Conservation (phyloP, 2,329 filamentous ascomycete species). For the Cercospora zeae-maydis region DNA sequence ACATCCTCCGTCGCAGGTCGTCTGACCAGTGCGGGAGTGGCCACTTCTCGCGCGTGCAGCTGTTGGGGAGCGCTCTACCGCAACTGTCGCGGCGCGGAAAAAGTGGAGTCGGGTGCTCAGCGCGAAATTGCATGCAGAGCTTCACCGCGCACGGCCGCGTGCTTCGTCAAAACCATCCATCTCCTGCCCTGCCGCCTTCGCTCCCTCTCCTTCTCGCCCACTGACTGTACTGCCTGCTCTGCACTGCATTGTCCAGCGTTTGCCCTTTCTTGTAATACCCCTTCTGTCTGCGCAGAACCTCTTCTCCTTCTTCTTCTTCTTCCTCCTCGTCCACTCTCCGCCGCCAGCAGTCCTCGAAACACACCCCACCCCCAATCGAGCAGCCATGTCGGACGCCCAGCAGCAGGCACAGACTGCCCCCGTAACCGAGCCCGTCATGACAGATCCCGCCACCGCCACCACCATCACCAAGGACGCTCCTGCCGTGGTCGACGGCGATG, state of each 20-base stretch:
- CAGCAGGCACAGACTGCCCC: slow-evolving; percentile 17
- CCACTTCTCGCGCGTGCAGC: neutral
- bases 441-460: slow-evolving; percentile 36
- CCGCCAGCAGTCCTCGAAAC: neutral
- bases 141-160: neutral
- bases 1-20: neutral
- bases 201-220: neutral
- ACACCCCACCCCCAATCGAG: neutral
- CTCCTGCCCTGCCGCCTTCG: neutral
- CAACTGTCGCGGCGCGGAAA: neutral
- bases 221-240: neutral
- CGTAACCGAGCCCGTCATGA: slow-evolving; percentile 20
- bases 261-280: neutral
- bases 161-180: neutral
- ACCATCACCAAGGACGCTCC: slow-evolving; percentile 38
- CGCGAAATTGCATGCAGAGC: neutral
- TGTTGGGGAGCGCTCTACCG: neutral
- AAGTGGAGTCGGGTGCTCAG: neutral
- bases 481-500: slow-evolving; percentile 39
- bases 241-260: neutral
- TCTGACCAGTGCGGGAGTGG: neutral
- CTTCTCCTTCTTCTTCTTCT: neutral
- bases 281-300: neutral
- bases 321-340: neutral
- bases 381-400: slow-evolving; percentile 30